Percentiles rank a stretch among this genome's conserved stretches.
Conservation (phyloP, 169 alveolate genomes). For the Cryptosporidium canis region DNA sequence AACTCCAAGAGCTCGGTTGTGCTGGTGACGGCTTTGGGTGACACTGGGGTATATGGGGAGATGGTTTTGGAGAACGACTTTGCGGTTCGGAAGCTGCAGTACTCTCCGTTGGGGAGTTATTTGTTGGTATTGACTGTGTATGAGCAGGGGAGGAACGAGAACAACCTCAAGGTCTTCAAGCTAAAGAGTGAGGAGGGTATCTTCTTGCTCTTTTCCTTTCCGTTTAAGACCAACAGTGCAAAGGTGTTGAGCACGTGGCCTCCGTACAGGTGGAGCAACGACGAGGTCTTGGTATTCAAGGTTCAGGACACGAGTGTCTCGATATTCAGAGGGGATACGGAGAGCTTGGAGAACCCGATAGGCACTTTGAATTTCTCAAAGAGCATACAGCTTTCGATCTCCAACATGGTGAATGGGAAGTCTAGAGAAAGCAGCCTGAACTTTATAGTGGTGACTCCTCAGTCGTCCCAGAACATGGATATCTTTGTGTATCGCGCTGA, state of each 20-base stretch:
- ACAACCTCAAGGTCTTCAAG: slow-evolving; percentile 31
- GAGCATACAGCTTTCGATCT: slow-evolving; percentile 42
- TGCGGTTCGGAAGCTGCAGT: slow-evolving; percentile 36
- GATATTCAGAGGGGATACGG: slow-evolving; percentile 41
- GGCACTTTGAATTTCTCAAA: slow-evolving; percentile 18
- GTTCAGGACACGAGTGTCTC: slow-evolving; percentile 69
- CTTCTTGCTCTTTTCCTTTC: slow-evolving; percentile 23
- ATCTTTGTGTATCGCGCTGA: slow-evolving; percentile 37
- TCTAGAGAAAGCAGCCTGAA: neutral
- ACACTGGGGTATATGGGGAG: neutral
- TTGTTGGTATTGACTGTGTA: slow-evolving; percentile 28
- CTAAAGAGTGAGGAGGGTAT: neutral
- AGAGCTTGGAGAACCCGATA: slow-evolving; percentile 39
- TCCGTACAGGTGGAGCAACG: slow-evolving; percentile 70
- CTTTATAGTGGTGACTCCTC: slow-evolving; percentile 31
- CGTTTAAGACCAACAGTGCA: slow-evolving; percentile 64
- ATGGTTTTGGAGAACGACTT: neutral
- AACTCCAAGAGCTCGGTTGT: slow-evolving; percentile 36
- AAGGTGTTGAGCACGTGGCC: slow-evolving; percentile 70
- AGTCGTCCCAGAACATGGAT: slow-evolving; percentile 14
- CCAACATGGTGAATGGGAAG: slow-evolving; percentile 1
- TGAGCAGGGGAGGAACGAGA: slow-evolving; percentile 34
- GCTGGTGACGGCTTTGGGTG: neutral
- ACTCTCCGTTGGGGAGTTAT: slow-evolving; percentile 68
- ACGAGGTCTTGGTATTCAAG: slow-evolving; percentile 64